Conservation (phyloP, 768 basidiomycete genomes). For the Naganishia onofrii region DNA sequence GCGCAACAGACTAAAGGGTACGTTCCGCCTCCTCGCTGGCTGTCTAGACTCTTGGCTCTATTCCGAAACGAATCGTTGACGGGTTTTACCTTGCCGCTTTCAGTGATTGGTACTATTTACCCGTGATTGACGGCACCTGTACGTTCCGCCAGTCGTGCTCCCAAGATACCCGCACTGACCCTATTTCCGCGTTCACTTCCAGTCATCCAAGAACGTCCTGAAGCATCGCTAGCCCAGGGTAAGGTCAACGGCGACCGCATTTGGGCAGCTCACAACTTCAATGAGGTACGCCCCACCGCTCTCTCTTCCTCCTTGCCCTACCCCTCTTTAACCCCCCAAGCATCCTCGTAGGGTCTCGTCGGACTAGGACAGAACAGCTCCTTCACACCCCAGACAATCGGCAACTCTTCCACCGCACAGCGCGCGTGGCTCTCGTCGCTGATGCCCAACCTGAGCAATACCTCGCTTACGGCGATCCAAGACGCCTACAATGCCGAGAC, state of each 20-base stretch:
- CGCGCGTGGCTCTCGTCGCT: not conserved
- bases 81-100: not conserved
- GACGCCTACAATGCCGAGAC: slow-evolving; percentile 1
- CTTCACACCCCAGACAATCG: slow-evolving; percentile 19
- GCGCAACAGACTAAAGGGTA: slow-evolving; percentile 12
- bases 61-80: not conserved
- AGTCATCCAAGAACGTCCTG: slow-evolving; percentile 23
- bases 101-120: slow-evolving; percentile 16
- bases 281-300: slow-evolving; percentile 4
- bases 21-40: not conserved
- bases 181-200: not conserved
- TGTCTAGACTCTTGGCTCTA: too few relatives aligned
- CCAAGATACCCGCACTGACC: too few relatives aligned
- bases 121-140: slow-evolving; percentile 25
- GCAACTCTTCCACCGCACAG: slow-evolving; percentile 2
- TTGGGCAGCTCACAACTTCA: slow-evolving; percentile 19
- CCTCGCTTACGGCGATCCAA: slow-evolving; percentile 1
- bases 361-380: not conserved
- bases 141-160: not conserved
- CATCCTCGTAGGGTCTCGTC: not conserved
- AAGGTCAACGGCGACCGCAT: slow-evolving; percentile 22
- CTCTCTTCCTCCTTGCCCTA: too few relatives aligned
- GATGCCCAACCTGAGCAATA: not conserved
- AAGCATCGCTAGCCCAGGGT: not conserved
- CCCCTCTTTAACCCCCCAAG: not conserved